Evolutionary conservation across 164 flowering plant genomes (phyloP), one percentile per base, ranked within the genome.

Genomic region (Aristolochia californica): DNA sequence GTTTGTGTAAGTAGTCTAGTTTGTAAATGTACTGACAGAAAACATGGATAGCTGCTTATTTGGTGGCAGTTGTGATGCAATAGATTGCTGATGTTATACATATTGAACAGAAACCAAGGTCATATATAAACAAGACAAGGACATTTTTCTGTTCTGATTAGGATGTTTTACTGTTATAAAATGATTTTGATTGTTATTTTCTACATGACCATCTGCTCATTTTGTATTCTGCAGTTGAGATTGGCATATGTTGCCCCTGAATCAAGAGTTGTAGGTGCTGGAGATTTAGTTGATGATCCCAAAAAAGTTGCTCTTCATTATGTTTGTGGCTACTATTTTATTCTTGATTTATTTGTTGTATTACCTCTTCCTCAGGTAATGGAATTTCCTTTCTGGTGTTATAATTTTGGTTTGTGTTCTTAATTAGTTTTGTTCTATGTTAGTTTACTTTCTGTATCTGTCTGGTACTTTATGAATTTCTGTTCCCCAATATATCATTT

Each of bases 201-300:
- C 20, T 55, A 24, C 24, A 51, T 50, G 26, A 11, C 23, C 14
- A 13, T 1, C 2, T 50, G 23, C 14, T 24, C 26, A 28, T 61
- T 34, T 48, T 13, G 18, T 22, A 34, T 64, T 38, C 50, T 77
- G 65, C 93, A 90, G 97, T 90, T 90, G 64, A 79, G 91, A 70
- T 60, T 90, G 63, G 95, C 97, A 48, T 90, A 82, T 74, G 83
- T 91, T 61, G 80, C 88, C 71, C 96, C 98, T 8, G 96, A 88
- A 68, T 79, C 98, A 20, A 78, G 76, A 70, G 87, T 86, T 49
- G 85, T 84, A 54, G 98, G 96, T 68, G 80, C 96, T 64, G 96
- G 96, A 43, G 95, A 81, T 55, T 72, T 88, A 66, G 95, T 86
- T 65, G 90, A 83, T 64, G 78, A 86, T 40, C 98, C 98, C 47